These are phyloP conservation scores for Akanthomyces dipterigenus DNA, from an alignment of 2,329 filamentous ascomycete genomes.

Conservation along the genomic window DNA sequence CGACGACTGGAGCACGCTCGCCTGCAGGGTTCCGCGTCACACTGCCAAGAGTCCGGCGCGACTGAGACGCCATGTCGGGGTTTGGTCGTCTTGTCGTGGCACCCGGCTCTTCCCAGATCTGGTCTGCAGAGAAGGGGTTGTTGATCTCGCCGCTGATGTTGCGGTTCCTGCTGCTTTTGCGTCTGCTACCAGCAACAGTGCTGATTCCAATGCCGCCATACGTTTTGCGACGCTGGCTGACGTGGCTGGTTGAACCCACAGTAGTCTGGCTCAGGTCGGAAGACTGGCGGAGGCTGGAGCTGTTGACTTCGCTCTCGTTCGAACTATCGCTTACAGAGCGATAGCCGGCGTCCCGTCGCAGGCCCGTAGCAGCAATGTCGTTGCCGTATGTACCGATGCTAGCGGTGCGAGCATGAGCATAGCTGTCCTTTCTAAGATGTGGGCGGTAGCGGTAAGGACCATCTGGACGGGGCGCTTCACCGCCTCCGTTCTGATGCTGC, in stretches of 20 bases:
- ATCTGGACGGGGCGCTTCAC: slow-evolving; percentile 48
- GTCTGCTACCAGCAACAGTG: slow-evolving; percentile 36
- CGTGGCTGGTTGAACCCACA: slow-evolving; percentile 12
- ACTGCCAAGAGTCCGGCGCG: slow-evolving; percentile 26
- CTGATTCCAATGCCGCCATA: slow-evolving; percentile 34
- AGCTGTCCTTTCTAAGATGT: slow-evolving; percentile 64
- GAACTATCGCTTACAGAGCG: slow-evolving; percentile 49
- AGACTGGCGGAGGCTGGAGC: slow-evolving; percentile 20
- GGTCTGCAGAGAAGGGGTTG: slow-evolving; percentile 64
- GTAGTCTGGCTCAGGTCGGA: slow-evolving; percentile 3
- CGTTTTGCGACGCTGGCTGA: slow-evolving; percentile 27
- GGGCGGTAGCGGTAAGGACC: slow-evolving; percentile 61
- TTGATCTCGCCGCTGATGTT: slow-evolving; percentile 64
- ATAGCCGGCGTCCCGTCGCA: slow-evolving; percentile 34
- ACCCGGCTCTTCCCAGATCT: slow-evolving; percentile 86
- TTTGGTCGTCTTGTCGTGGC: slow-evolving; percentile 19
- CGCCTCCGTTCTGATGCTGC: slow-evolving; percentile 59
- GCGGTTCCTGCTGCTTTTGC: slow-evolving; percentile 60
- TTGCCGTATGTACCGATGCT: slow-evolving; percentile 46
- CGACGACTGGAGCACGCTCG: neutral
- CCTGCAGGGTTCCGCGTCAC: slow-evolving; percentile 25
- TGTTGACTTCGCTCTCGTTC: slow-evolving; percentile 37
- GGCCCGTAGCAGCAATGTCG: slow-evolving; percentile 39
- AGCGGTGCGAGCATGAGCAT: slow-evolving; percentile 59
- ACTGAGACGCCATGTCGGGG: slow-evolving; percentile 25